phyloP scores from a whole-genome alignment of 2,329 filamentous ascomycete species.

The Nemania diffusa region DNA sequence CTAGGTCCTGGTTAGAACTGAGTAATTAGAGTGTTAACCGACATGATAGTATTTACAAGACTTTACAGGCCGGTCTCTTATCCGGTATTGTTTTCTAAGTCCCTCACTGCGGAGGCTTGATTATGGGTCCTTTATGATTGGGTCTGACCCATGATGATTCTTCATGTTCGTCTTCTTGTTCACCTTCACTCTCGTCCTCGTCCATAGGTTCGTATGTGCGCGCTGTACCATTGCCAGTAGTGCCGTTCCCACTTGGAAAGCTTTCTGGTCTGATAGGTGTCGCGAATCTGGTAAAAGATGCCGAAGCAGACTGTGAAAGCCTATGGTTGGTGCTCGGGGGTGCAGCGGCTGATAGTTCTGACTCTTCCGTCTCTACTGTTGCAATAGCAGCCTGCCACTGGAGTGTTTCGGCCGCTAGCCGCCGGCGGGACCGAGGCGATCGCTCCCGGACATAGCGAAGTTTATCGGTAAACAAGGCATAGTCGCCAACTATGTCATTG shows the following conservation, averaged over 20 bases:
- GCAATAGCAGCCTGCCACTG: conserved; percentile 48
- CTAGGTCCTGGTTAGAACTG: neutral
- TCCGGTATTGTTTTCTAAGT: neutral
- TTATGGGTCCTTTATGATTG: conserved; percentile 24
- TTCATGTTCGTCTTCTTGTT: conserved; percentile 31
- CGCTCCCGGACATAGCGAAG: conserved; percentile 38
- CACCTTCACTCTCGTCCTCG: conserved; percentile 38
- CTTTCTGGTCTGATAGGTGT: conserved; percentile 12
- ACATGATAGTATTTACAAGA: conserved; percentile 16
- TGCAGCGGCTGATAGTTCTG: conserved; percentile 5
- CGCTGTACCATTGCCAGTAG: conserved; percentile 24
- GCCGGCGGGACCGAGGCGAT: conserved; percentile 43
- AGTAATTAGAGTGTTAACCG: conserved; percentile 20
- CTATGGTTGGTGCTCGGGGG: neutral
- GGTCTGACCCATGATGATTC: conserved; percentile 36
- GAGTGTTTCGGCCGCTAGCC: conserved; percentile 42
- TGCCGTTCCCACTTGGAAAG: conserved; percentile 14
- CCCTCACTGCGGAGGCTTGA: conserved; percentile 37
- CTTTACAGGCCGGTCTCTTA: neutral
- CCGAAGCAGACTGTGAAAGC: conserved; percentile 12
- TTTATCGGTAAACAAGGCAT: conserved; percentile 43
- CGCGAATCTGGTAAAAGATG: conserved; percentile 12
- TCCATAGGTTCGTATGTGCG: conserved; percentile 36
- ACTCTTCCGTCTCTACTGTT: conserved; percentile 45
- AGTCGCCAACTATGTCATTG: neutral